These are phyloP conservation scores for Phoenix dactylifera DNA, from an alignment of 176 grass and related monocot species.

Conservation along the genomic window DNA sequence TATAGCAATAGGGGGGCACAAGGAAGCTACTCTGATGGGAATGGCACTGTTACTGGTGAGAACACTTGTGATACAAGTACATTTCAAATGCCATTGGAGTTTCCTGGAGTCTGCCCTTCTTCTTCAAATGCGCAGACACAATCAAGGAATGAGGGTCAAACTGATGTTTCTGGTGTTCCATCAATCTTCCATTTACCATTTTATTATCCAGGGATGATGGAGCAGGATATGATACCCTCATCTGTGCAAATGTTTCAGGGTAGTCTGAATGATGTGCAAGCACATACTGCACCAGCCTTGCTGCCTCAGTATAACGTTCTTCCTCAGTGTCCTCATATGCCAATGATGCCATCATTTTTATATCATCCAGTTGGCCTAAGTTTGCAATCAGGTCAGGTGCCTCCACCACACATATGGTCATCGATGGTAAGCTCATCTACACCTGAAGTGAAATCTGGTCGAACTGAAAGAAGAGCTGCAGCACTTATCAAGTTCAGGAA, in stretches of 20 bases:
- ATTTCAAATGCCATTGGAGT: constrained; percentile 32
- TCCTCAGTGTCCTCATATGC: constrained; percentile 42
- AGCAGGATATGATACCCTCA: constrained; percentile 36
- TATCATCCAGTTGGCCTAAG: constrained; percentile 41
- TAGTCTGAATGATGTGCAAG: constrained; percentile 42
- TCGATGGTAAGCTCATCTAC: constrained; percentile 30
- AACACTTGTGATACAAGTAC: constrained; percentile 25
- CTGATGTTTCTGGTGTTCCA: constrained; percentile 40
- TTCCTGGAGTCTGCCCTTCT: constrained; percentile 44
- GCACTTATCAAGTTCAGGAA: constrained; percentile 89
- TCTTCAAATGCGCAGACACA: constrained; percentile 50
- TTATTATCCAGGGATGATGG: constrained; percentile 72
- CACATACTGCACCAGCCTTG: constrained; percentile 25
- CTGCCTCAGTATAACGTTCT: constrained; percentile 58
- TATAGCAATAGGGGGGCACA: constrained; percentile 12
- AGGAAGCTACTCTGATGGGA: constrained; percentile 19
- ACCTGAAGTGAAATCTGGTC: constrained; percentile 40
- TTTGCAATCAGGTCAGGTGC: constrained; percentile 50
- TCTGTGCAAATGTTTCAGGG: constrained; percentile 58
- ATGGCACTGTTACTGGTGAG: constrained; percentile 21
- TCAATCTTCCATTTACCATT: constrained; percentile 47
- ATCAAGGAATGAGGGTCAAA: constrained; percentile 44
- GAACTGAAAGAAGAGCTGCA: constrained; percentile 51
- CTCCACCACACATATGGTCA: constrained; percentile 37
- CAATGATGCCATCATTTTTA: constrained; percentile 46